Conservation (phyloP, 2,329 filamentous ascomycete species). For the Colletotrichum cereale region DNA sequence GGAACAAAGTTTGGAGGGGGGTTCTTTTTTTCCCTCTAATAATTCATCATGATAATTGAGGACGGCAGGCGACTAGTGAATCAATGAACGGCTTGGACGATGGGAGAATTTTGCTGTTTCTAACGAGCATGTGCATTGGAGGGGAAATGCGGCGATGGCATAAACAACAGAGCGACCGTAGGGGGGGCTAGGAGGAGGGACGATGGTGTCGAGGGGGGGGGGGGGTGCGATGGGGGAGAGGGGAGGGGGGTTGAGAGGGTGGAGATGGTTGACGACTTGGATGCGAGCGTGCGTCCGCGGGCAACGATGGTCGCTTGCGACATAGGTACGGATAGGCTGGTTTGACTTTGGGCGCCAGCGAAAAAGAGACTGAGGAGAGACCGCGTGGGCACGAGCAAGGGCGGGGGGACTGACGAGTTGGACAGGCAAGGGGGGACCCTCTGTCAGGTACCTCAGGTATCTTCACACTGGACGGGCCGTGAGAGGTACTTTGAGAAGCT, state of each 20-base stretch:
- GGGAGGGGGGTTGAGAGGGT: constrained; percentile 11
- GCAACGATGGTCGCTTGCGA: constrained; percentile 26
- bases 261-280: constrained; percentile 17
- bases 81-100: not conserved
- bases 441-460: not conserved
- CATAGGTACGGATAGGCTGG: not conserved
- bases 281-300: constrained; percentile 31
- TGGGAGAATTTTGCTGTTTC: not conserved
- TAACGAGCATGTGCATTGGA: not conserved
- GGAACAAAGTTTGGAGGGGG: constrained; percentile 28
- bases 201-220: constrained; percentile 14
- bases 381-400: too few relatives aligned
- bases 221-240: not conserved
- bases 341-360: not conserved
- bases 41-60: constrained; percentile 24
- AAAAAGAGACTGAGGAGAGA: too few relatives aligned
- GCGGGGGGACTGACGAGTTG: not conserved
- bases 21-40: constrained; percentile 13
- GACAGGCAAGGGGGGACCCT: not conserved
- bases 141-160: constrained; percentile 14
- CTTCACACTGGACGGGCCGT: not conserved
- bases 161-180: not conserved
- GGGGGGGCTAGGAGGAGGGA: not conserved
- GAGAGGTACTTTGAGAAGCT: not conserved
- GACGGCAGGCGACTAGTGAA: not conserved